Conservation (phyloP, 495 filamentous ascomycete genomes). For the Clohesyomyces aquaticus region DNA sequence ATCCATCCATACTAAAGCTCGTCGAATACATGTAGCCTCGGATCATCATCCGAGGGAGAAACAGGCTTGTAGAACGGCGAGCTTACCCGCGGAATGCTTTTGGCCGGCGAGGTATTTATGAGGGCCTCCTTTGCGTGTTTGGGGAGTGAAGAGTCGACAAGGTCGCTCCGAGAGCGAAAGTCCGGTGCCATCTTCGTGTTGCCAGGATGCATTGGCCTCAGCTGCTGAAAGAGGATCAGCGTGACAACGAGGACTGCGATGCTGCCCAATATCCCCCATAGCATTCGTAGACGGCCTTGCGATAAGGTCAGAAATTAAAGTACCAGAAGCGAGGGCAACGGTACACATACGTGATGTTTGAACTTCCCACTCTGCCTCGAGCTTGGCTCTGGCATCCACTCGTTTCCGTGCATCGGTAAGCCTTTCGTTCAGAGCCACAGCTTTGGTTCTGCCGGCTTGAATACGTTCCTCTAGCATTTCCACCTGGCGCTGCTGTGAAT, state of each 20-base stretch:
- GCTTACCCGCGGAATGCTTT: background rate
- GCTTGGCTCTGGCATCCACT: slow-evolving; percentile 72
- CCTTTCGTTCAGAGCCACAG: slow-evolving; percentile 65
- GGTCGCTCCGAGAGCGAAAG: slow-evolving; percentile 3
- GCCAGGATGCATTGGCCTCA: slow-evolving; percentile 10
- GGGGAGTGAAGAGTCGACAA: slow-evolving; percentile 32
- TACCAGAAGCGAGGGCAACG: background rate
- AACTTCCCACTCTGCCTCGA: slow-evolving; percentile 74
- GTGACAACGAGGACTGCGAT: slow-evolving; percentile 18
- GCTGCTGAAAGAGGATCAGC: slow-evolving; percentile 26
- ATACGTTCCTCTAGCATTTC: slow-evolving; percentile 68
- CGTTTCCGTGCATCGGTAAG: slow-evolving; percentile 66
- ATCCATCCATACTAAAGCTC: slow-evolving; percentile 27
- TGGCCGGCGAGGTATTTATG: slow-evolving; percentile 4
- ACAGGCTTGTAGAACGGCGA: background rate
- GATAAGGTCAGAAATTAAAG: slow-evolving; percentile 2
- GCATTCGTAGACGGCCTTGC: slow-evolving; percentile 33
- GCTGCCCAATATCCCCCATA: slow-evolving; percentile 36
- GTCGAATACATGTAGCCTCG: slow-evolving; percentile 33
- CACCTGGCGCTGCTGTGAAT: slow-evolving; percentile 71
- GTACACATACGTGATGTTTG: slow-evolving; percentile 53
- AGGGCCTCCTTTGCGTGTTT: slow-evolving; percentile 33
- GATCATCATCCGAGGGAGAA: slow-evolving; percentile 9
- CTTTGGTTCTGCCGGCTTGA: slow-evolving; percentile 62
- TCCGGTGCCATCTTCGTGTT: background rate